Percentiles rank a stretch among this genome's conserved stretches.
These are phyloP conservation scores for Pelargonium fulgidum DNA, from an alignment of 441 rosid species.

Conservation along the genomic window DNA sequence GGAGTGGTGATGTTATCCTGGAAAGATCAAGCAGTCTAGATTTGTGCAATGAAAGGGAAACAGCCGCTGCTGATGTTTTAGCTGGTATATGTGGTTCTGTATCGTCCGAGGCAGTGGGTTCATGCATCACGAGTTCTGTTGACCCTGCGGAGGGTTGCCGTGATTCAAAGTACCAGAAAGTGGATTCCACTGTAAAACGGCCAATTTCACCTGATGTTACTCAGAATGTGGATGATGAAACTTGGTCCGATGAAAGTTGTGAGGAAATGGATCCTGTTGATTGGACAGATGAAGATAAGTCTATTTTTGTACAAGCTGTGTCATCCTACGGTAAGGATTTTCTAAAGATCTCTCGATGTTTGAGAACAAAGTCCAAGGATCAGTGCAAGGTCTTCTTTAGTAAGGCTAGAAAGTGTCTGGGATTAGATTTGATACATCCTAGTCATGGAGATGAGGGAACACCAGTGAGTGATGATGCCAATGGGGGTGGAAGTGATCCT, in stretches of 20 bases:
- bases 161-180: conserved; percentile 44
- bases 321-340: conserved; percentile 83
- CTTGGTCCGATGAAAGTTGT: conserved; percentile 88
- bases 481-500: conserved; percentile 65
- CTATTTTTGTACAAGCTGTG: conserved; percentile 60
- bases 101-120: conserved; percentile 84
- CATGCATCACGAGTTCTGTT: conserved; percentile 65
- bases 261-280: conserved; percentile 72
- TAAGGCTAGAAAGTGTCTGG: conserved; percentile 91
- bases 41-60: conserved; percentile 56
- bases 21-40: conserved; percentile 46
- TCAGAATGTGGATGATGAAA: conserved; percentile 68
- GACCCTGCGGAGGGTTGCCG: conserved; percentile 48
- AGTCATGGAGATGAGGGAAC: conserved; percentile 37
- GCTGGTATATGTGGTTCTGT: conserved; percentile 73
- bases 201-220: conserved; percentile 56
- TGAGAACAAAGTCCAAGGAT: conserved; percentile 67
- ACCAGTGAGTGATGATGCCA: conserved; percentile 47
- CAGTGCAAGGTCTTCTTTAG: conserved; percentile 88
- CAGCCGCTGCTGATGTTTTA: conserved; percentile 75
- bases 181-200: conserved; percentile 37
- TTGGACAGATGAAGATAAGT: conserved; percentile 94
- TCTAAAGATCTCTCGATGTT: conserved; percentile 49
- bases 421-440: conserved; percentile 61
- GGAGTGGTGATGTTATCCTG: conserved; percentile 38